phyloP scores from a whole-genome alignment of 164 flowering plant species.

The Aristolochia californica region DNA sequence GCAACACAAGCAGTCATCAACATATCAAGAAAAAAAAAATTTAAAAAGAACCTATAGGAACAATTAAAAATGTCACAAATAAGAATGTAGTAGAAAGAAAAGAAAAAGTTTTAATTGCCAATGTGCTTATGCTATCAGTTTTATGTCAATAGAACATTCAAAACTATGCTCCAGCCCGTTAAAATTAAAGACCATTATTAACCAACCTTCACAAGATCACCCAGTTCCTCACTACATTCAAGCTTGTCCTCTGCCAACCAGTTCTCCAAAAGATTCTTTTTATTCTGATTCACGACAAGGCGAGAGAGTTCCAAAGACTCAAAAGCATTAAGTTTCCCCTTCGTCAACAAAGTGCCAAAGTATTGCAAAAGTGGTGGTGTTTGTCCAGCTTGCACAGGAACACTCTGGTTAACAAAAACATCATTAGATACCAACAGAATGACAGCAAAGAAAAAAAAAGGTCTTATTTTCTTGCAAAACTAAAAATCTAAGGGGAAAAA shows the following conservation, averaged over 20 bases:
- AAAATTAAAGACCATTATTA: background rate
- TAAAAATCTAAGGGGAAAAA: background rate
- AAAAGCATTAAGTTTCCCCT: conserved; percentile 94
- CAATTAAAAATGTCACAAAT: background rate
- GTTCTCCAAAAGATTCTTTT: conserved; percentile 92
- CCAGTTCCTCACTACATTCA: conserved; percentile 98
- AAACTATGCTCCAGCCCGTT: too few relatives aligned
- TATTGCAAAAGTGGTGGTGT: conserved; percentile 96
- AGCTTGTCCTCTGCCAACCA: conserved; percentile 99
- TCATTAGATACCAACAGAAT: conserved; percentile 1
- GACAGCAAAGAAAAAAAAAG: background rate
- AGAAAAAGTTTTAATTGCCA: background rate
- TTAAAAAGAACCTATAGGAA: too few relatives aligned
- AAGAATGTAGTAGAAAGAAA: background rate
- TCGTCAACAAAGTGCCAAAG: conserved; percentile 89
- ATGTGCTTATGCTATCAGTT: too few relatives aligned
- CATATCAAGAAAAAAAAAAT: conserved; percentile 6
- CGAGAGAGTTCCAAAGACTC: conserved; percentile 98
- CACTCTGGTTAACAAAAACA: conserved; percentile 57
- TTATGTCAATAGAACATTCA: too few relatives aligned
- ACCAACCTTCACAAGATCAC: conserved; percentile 94
- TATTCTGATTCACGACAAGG: conserved; percentile 95
- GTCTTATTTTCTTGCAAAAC: background rate
- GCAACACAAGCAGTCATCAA: conserved; percentile 8
- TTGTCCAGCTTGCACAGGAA: conserved; percentile 97